These are phyloP conservation scores for Neopestalotiopsis clavispora DNA, from an alignment of 2,329 filamentous ascomycete species.

Conservation along the genomic window DNA sequence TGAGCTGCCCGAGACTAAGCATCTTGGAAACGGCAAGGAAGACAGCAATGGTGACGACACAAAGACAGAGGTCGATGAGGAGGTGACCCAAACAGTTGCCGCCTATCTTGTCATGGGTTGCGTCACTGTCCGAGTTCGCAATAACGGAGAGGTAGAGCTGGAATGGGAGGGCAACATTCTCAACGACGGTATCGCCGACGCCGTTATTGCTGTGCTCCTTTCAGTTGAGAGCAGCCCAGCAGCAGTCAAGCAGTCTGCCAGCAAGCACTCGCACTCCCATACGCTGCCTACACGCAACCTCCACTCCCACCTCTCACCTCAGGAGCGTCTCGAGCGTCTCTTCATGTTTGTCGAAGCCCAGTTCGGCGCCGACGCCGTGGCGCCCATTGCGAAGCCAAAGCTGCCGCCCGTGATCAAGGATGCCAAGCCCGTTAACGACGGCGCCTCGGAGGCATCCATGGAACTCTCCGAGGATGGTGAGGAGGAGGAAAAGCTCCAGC, in stretches of 20 bases:
- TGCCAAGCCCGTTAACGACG: conserved; percentile 37
- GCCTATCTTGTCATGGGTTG: conserved; percentile 86
- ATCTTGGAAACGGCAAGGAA: conserved; percentile 43
- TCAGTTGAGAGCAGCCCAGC: conserved; percentile 93
- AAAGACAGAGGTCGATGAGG: conserved; percentile 67
- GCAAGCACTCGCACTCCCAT: conserved; percentile 60
- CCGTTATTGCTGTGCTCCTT: conserved; percentile 89
- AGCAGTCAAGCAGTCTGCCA: conserved; percentile 81
- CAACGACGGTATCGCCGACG: conserved; percentile 97
- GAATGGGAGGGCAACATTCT: conserved; percentile 99
- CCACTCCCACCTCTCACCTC: conserved; percentile 72
- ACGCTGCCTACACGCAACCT: conserved; percentile 65
- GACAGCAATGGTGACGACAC: conserved; percentile 38
- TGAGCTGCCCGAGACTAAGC: conserved; percentile 62
- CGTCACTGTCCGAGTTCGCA: conserved; percentile 78
- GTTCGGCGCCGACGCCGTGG: conserved; percentile 83
- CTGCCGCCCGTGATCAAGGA: conserved; percentile 46
- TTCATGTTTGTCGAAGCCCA: conserved; percentile 97
- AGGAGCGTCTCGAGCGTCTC: conserved; percentile 81
- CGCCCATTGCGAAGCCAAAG: conserved; percentile 73
- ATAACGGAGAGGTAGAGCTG: conserved; percentile 81
- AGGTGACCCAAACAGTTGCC: conserved; percentile 59
- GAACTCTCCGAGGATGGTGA: conserved; percentile 41
- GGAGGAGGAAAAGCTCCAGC: conserved; percentile 49
- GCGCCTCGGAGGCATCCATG: conserved; percentile 42